Percentiles rank a stretch among this genome's conserved stretches.
These are phyloP conservation scores for Hericium erinaceus DNA, from an alignment of 768 basidiomycete species.

Conservation along the genomic window DNA sequence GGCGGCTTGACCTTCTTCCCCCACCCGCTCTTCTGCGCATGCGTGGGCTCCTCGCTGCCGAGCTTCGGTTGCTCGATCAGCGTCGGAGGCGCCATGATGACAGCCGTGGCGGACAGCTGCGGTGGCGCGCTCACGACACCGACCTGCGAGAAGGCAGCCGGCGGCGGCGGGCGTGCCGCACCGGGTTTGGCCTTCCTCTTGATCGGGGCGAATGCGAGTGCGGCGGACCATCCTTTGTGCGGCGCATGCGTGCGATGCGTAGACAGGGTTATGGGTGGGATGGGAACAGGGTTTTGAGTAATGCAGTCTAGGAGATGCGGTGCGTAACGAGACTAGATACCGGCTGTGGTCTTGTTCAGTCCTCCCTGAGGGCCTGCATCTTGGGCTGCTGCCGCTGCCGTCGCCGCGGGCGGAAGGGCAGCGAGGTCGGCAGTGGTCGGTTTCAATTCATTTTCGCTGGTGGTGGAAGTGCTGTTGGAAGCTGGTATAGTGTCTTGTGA, in stretches of 20 bases:
- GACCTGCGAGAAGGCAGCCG: conserved; percentile 25
- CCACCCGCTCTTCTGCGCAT: conserved; percentile 51
- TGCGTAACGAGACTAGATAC: conserved; percentile 41
- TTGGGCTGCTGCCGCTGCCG: conserved; percentile 16
- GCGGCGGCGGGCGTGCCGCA: conserved; percentile 1
- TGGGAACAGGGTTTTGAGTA: conserved; percentile 11
- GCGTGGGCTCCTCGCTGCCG: conserved; percentile 25
- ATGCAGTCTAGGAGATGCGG: conserved; percentile 12
- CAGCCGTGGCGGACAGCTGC: conserved; percentile 45
- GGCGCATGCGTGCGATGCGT: not conserved
- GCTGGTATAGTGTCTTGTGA: conserved; percentile 28
- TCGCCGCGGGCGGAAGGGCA: conserved; percentile 18
- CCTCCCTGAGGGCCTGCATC: conserved; percentile 22
- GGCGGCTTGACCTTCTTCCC: conserved; percentile 86
- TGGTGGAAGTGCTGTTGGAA: conserved; percentile 13
- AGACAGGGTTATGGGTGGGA: conserved; percentile 9
- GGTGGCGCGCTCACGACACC: conserved; percentile 15
- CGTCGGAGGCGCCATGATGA: conserved; percentile 63
- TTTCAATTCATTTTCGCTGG: conserved; percentile 14
- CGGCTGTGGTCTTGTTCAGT: conserved; percentile 43
- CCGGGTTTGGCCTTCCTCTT: conserved; percentile 47
- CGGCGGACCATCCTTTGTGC: conserved; percentile 74
- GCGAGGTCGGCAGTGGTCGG: conserved; percentile 15
- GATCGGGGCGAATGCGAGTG: conserved; percentile 82
- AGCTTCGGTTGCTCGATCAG: conserved; percentile 29